A percentile compares a stretch with the other conserved stretches of the same genome.
Evolutionary conservation across 768 basidiomycete species (phyloP).

Genomic region (Hydnum rufescens): DNA sequence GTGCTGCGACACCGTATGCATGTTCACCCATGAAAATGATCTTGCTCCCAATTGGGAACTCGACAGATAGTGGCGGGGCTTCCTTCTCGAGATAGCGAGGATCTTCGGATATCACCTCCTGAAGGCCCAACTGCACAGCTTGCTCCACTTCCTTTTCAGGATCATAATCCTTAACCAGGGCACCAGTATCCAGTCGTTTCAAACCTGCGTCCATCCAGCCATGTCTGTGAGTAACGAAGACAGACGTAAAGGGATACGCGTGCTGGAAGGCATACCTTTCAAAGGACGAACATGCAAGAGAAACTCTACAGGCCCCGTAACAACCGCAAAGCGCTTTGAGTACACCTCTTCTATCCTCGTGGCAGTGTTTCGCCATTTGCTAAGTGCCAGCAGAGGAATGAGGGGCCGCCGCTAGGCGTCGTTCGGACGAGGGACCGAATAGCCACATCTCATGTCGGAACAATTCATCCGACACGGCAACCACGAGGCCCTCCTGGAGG

Average conservation of each 20-base stretch:
- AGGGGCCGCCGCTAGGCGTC: slow-evolving; percentile 19
- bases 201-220: slow-evolving; percentile 33
- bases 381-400: slow-evolving; percentile 49
- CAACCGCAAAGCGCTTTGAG: slow-evolving; percentile 74
- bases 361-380: slow-evolving; percentile 60
- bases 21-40: slow-evolving; percentile 94
- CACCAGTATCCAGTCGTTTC: slow-evolving; percentile 71
- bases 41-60: slow-evolving; percentile 77
- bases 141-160: slow-evolving; percentile 65
- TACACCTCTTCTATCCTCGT: slow-evolving; percentile 68
- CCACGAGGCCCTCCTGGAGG: slow-evolving; percentile 77
- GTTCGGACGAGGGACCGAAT: slow-evolving; percentile 34
- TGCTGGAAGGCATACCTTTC: slow-evolving; percentile 38
- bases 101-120: slow-evolving; percentile 71
- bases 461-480: slow-evolving; percentile 65
- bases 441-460: slow-evolving; percentile 67
- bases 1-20: slow-evolving; percentile 89
- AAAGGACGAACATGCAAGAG: slow-evolving; percentile 77
- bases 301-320: slow-evolving; percentile 63
- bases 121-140: slow-evolving; percentile 71
- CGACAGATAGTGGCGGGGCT: slow-evolving; percentile 63
- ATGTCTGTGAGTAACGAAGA: neutral
- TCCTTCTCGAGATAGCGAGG: slow-evolving; percentile 67
- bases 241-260: slow-evolving; percentile 1
- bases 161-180: slow-evolving; percentile 91